phyloP scores from a whole-genome alignment of 768 basidiomycete species.

The Amanita jacksonii region DNA sequence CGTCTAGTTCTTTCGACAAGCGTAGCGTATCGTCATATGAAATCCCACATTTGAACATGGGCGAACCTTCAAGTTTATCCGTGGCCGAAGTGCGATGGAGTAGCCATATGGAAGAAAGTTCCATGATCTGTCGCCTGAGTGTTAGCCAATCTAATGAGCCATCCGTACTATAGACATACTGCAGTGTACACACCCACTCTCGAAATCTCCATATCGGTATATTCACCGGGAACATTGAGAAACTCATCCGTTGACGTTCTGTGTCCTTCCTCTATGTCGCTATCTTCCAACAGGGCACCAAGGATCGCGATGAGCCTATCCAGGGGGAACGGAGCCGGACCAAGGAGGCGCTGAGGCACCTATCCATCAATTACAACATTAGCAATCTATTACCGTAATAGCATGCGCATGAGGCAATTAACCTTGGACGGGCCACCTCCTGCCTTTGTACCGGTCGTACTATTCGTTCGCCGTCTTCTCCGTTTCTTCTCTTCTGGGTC shows the following conservation, averaged over 20 bases:
- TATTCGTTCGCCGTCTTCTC: slow-evolving; percentile 21
- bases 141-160: background rate
- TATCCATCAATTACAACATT: slow-evolving; percentile 16
- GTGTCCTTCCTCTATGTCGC: slow-evolving; percentile 36
- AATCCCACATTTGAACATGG: slow-evolving; percentile 68
- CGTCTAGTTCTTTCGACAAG: slow-evolving; percentile 50
- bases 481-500: slow-evolving; percentile 55
- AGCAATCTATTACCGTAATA: background rate
- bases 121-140: slow-evolving; percentile 41
- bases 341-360: slow-evolving; percentile 71
- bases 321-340: slow-evolving; percentile 69
- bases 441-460: slow-evolving; percentile 13
- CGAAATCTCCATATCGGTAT: slow-evolving; percentile 65
- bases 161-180: slow-evolving; percentile 28
- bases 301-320: slow-evolving; percentile 77
- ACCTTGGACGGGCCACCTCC: slow-evolving; percentile 41
- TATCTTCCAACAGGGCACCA: slow-evolving; percentile 67
- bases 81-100: slow-evolving; percentile 52
- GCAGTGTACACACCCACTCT: slow-evolving; percentile 49
- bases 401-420: slow-evolving; percentile 3
- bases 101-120: slow-evolving; percentile 55
- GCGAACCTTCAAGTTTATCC: slow-evolving; percentile 61
- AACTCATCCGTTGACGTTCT: slow-evolving; percentile 33
- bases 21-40: slow-evolving; percentile 43
- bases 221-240: slow-evolving; percentile 53